These are phyloP conservation scores for Mesotaenium endlicherianum DNA, from an alignment of 139 green algal species.

Conservation along the genomic window DNA sequence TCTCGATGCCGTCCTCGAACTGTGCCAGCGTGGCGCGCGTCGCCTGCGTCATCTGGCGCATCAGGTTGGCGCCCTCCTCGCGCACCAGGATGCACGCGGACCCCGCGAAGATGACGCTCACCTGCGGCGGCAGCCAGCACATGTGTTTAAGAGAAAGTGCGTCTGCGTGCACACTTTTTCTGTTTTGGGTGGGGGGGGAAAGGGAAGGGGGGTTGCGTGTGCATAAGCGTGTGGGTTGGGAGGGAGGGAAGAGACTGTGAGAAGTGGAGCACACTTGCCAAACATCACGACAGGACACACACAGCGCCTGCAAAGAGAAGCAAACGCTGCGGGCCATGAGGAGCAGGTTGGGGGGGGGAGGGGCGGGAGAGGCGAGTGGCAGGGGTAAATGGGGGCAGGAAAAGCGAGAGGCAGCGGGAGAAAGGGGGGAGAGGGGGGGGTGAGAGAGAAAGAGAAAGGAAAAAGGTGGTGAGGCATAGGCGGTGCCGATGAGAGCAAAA, in stretches of 20 bases:
- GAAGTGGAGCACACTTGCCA: neutral
- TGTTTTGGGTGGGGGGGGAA: neutral
- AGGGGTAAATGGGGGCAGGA: neutral
- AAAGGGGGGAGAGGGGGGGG: neutral
- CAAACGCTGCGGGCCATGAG: neutral
- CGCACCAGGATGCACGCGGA: neutral
- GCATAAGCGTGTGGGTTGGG: neutral
- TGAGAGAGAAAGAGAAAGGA: neutral
- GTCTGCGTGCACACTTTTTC: neutral
- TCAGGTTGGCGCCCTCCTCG: conserved; percentile 9
- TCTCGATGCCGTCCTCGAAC: conserved; percentile 39
- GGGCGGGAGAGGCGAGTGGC: neutral
- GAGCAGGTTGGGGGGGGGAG: neutral
- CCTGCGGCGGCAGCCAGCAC: neutral
- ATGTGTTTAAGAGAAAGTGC: neutral
- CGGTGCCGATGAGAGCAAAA: no score
- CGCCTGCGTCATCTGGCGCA: neutral
- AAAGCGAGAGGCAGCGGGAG: neutral
- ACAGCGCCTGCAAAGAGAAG: neutral
- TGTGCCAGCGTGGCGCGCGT: conserved; percentile 27
- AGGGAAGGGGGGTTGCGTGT: neutral
- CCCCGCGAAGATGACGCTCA: conserved; percentile 21
- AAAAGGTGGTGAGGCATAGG: no score
- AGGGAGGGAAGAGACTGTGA: neutral
- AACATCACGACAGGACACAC: neutral